These are phyloP conservation scores for Quambalaria eucalypti DNA, from an alignment of 1,284 basidiomycete genomes.

Conservation along the genomic window DNA sequence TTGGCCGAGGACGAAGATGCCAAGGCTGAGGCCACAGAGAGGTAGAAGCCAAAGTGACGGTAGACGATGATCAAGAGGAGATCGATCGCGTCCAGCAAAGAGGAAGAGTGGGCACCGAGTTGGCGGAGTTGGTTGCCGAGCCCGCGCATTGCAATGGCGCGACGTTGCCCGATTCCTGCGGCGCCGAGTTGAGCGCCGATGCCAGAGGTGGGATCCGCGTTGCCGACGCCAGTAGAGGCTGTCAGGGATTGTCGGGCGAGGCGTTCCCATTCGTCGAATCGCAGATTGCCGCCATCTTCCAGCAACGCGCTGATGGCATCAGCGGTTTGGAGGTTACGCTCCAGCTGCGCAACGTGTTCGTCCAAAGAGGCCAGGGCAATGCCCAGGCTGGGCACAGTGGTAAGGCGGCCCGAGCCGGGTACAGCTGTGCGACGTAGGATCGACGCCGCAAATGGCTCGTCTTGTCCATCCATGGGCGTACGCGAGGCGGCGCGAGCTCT, in stretches of 20 bases:
- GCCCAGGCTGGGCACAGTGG: constrained; percentile 62
- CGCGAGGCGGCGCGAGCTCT: not conserved
- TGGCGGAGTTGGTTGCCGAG: constrained; percentile 19
- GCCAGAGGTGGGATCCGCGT: too few relatives aligned
- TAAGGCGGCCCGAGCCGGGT: not conserved
- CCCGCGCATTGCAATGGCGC: constrained; percentile 9
- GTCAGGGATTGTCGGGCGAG: constrained; percentile 13
- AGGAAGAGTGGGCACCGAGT: constrained; percentile 14
- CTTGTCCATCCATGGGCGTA: not conserved
- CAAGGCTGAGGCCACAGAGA: constrained; percentile 27
- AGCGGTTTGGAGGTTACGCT: constrained; percentile 59
- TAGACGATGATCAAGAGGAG: constrained; percentile 74
- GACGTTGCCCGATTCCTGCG: constrained; percentile 54
- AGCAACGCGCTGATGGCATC: constrained; percentile 63
- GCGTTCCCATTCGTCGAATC: constrained; percentile 59
- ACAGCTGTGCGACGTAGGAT: not conserved
- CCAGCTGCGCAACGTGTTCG: constrained; percentile 57
- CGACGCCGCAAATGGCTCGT: too few relatives aligned
- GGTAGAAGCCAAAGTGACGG: constrained; percentile 63
- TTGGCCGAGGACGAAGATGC: constrained; percentile 6
- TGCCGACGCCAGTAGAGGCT: constrained; percentile 47
- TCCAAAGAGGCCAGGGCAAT: constrained; percentile 62
- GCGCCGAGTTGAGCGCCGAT: constrained; percentile 52
- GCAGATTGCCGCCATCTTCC: constrained; percentile 60
- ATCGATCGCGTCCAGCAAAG: constrained; percentile 60